Percentiles rank a stretch among this genome's conserved stretches.
phyloP scores from a whole-genome alignment of 2,329 filamentous ascomycete genomes.

The Chaetomium sp. region DNA sequence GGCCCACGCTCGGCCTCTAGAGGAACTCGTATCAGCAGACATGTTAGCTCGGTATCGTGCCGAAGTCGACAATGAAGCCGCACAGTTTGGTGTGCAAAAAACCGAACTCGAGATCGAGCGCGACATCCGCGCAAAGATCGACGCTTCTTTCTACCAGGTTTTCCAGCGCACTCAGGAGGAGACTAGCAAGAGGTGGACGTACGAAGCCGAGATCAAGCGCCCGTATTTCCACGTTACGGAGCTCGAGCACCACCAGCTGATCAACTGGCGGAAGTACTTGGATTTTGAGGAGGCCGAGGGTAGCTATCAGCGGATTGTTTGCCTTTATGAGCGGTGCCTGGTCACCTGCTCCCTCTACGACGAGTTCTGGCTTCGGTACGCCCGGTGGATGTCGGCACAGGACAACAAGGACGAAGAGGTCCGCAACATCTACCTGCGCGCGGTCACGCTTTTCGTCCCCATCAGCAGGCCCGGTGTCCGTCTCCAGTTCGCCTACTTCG shows the following conservation, averaged over 20 bases:
- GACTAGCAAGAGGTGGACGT: conserved; percentile 91
- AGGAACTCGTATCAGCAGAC: conserved; percentile 71
- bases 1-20: conserved; percentile 70
- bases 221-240: conserved; percentile 97
- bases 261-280: conserved; percentile 93
- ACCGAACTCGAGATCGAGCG: conserved; percentile 79
- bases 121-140: conserved; percentile 77
- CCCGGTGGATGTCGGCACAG: conserved; percentile 87
- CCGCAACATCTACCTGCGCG: conserved; percentile 87
- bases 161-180: conserved; percentile 83
- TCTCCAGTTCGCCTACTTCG: conserved; percentile 91
- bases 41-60: conserved; percentile 67
- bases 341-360: conserved; percentile 94
- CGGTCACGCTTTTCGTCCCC: conserved; percentile 81
- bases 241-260: conserved; percentile 79
- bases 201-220: conserved; percentile 90
- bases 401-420: conserved; percentile 83
- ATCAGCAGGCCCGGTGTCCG: conserved; percentile 82
- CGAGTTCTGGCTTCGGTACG: conserved; percentile 98
- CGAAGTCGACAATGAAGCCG: conserved; percentile 69
- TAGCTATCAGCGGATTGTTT: conserved; percentile 71
- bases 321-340: conserved; percentile 90
- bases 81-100: conserved; percentile 52
- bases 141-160: conserved; percentile 76
- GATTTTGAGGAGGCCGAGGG: conserved; percentile 92